Conservation (phyloP, 2,329 filamentous ascomycete genomes). For the Ascosphaera apis region DNA sequence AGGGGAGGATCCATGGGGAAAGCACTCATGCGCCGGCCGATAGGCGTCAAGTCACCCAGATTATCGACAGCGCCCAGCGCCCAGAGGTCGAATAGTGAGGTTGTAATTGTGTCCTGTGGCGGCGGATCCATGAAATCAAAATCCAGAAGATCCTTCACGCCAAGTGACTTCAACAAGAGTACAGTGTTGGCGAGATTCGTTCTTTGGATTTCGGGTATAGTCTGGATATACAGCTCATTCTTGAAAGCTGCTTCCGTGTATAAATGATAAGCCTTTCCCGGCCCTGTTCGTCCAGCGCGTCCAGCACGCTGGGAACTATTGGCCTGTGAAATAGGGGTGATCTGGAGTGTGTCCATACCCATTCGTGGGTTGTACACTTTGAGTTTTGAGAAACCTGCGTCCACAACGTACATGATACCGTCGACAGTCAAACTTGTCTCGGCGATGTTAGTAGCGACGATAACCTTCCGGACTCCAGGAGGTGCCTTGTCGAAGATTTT, state of each 20-base stretch:
- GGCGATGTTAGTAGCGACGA: conserved; percentile 95
- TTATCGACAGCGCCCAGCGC: conserved; percentile 85
- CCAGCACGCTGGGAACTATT: conserved; percentile 87
- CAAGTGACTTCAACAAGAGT: conserved; percentile 76
- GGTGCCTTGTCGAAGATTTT: conserved; percentile 90
- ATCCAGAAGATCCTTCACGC: conserved; percentile 79
- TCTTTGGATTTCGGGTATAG: conserved; percentile 90
- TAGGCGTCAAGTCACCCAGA: conserved; percentile 65
- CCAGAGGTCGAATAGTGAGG: conserved; percentile 94
- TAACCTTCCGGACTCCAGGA: conserved; percentile 83
- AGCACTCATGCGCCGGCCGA: conserved; percentile 83
- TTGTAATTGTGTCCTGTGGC: conserved; percentile 92
- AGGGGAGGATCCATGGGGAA: conserved; percentile 97
- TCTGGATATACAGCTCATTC: conserved; percentile 89
- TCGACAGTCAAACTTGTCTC: conserved; percentile 96
- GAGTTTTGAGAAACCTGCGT: conserved; percentile 85
- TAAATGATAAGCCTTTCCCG: conserved; percentile 81
- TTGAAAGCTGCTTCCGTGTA: conserved; percentile 90
- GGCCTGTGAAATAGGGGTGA: conserved; percentile 91
- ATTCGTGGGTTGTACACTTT: conserved; percentile 98
- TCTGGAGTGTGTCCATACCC: conserved; percentile 97
- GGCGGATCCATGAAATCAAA: conserved; percentile 99
- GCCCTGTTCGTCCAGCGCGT: conserved; percentile 79
- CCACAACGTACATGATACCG: conserved; percentile 97
- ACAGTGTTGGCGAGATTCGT: conserved; percentile 94